Percentiles rank a stretch among this genome's conserved stretches.
These are phyloP conservation scores for Phaeomoniella chlamydospora DNA, from an alignment of 2,329 filamentous ascomycete genomes.

Conservation along the genomic window DNA sequence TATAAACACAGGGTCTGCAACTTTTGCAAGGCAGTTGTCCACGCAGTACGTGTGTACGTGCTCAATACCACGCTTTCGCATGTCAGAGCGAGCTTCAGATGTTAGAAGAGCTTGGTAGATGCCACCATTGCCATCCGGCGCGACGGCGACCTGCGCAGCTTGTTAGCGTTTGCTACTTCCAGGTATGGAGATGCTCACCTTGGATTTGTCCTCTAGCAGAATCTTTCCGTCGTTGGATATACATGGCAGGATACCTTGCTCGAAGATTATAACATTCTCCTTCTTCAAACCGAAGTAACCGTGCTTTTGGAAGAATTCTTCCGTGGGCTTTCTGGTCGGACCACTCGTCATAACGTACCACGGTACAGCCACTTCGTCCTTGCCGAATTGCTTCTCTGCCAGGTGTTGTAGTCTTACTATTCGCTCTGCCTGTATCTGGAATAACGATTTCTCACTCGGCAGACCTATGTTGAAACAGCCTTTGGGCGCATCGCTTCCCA, in stretches of 20 bases:
- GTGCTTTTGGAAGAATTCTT: slow-evolving; percentile 81
- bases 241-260: slow-evolving; percentile 92
- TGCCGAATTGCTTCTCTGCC: slow-evolving; percentile 54
- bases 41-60: slow-evolving; percentile 98
- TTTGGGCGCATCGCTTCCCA: slow-evolving; percentile 92
- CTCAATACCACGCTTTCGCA: slow-evolving; percentile 76
- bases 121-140: slow-evolving; percentile 92
- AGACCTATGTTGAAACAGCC: slow-evolving; percentile 95
- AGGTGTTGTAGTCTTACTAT: slow-evolving; percentile 76
- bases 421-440: slow-evolving; percentile 93
- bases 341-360: slow-evolving; percentile 99
- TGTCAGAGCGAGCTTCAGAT: slow-evolving; percentile 69
- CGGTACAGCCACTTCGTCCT: slow-evolving; percentile 54
- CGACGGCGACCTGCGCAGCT: slow-evolving; percentile 58
- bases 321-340: slow-evolving; percentile 80
- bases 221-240: slow-evolving; percentile 98
- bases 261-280: slow-evolving; percentile 82
- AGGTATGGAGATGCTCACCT: slow-evolving; percentile 29
- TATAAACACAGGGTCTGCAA: slow-evolving; percentile 92
- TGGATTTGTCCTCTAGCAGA: slow-evolving; percentile 75
- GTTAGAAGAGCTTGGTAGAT: slow-evolving; percentile 83
- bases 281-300: slow-evolving; percentile 78
- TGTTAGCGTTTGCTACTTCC: background rate
- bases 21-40: slow-evolving; percentile 97
- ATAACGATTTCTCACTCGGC: slow-evolving; percentile 83